A percentile compares a stretch with the other conserved stretches of the same genome.
These are phyloP conservation scores for Caloboletus inedulis DNA, from an alignment of 1,284 basidiomycete genomes.

Conservation along the genomic window DNA sequence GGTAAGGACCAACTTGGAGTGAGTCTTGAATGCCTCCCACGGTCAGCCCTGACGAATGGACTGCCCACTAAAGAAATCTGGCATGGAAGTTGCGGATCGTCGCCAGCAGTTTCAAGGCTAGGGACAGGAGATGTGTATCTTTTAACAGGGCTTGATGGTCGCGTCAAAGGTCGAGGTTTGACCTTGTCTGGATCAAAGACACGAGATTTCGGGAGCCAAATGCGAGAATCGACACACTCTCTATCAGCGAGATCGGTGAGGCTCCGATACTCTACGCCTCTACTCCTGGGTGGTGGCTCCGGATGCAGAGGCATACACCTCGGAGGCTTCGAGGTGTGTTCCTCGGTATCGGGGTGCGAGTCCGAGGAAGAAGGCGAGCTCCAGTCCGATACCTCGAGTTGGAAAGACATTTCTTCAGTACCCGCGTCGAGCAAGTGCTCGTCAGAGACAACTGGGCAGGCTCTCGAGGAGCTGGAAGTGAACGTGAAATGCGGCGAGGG, in stretches of 20 bases:
- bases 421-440: neutral
- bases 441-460: conserved; percentile 6
- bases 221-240: conserved; percentile 23
- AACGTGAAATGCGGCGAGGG: conserved; percentile 16
- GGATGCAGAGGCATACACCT: conserved; percentile 12
- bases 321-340: conserved; percentile 5
- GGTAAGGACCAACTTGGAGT: conserved; percentile 25
- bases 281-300: conserved; percentile 4
- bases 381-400: conserved; percentile 10
- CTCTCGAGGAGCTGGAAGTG: conserved; percentile 17
- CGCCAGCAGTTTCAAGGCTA: neutral
- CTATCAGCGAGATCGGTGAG: conserved; percentile 19
- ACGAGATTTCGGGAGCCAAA: conserved; percentile 30
- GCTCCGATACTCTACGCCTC: conserved; percentile 23
- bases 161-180: conserved; percentile 21
- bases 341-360: conserved; percentile 7
- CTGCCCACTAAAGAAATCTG: conserved; percentile 1
- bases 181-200: conserved; percentile 29
- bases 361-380: conserved; percentile 2
- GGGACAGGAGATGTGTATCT: neutral
- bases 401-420: neutral
- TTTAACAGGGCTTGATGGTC: conserved; percentile 24
- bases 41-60: conserved; percentile 23
- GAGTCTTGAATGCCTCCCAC: conserved; percentile 23
- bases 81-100: neutral